phyloP scores from a whole-genome alignment of 129 eudicot species.

The Pittosporum tobira region DNA sequence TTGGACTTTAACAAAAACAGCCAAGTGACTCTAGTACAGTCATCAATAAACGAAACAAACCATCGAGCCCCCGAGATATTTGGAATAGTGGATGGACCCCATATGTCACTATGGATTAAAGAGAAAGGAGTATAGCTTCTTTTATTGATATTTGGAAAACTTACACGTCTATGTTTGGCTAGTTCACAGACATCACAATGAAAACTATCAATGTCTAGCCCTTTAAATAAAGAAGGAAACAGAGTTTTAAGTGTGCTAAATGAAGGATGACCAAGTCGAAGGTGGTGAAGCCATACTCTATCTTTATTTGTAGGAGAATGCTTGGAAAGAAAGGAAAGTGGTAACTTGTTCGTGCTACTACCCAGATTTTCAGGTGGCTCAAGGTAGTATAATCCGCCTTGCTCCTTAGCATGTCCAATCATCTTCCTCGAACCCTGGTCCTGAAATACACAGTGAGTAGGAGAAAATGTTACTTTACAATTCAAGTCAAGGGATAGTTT shows the following conservation, averaged over 20 bases:
- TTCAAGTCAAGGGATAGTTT: not conserved
- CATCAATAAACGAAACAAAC: slow-evolving; percentile 1
- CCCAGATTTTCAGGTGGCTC: not conserved
- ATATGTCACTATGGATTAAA: slow-evolving; percentile 1
- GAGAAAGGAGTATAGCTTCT: not conserved
- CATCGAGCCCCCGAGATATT: not conserved
- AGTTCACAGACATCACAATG: slow-evolving; percentile 6
- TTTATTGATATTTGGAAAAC: not conserved
- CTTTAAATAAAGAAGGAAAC: not conserved
- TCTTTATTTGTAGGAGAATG: slow-evolving; percentile 1
- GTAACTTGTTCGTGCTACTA: not conserved
- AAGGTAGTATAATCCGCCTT: not conserved
- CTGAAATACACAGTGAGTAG: not conserved
- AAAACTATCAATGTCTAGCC: not conserved
- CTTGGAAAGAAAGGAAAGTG: not conserved
- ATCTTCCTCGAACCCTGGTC: slow-evolving; percentile 3
- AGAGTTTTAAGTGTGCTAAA: not conserved
- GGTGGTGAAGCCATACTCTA: not conserved
- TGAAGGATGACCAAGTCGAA: too few species aligned
- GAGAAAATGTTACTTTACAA: not conserved
- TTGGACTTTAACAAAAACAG: not conserved
- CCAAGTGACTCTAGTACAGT: slow-evolving; percentile 1
- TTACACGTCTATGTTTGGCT: not conserved
- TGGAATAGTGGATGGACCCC: not conserved
- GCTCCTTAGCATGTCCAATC: slow-evolving; percentile 1